Evolutionary conservation across 495 filamentous ascomycete genomes (phyloP), one percentile per base, ranked within the genome.

Genomic region (Lasiosphaeria miniovina): DNA sequence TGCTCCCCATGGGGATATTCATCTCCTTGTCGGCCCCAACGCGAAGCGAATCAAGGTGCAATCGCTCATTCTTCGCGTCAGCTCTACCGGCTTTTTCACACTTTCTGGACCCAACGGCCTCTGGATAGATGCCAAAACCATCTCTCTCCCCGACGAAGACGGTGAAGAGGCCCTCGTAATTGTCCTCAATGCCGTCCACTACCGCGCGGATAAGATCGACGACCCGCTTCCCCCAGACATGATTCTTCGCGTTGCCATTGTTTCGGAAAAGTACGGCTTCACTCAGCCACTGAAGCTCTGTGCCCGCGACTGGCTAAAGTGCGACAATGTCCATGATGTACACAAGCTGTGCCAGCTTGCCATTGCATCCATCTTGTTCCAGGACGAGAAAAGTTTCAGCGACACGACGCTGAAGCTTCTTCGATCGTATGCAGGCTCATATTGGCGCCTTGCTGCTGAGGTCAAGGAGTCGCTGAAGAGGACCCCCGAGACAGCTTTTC

Each of bases 291-390:
- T 49, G 46, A 49, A 49, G n/a, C 46, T 49, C 6, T n/a, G 14
- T 49, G 24, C 24, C 46, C 46, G 46, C 46, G 46, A 49, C 46
- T 49, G 3, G 46, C 46, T 49, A n/a, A 49, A 17, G 46, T 49
- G 46, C 24, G 46, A 49, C 6, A 31, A 31, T 31, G 46, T 49
- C 46, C 6, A n/a, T 8, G 46, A 49, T 31, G 46, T 4, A 8
- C 14, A n/a, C 46, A 31, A 49, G 8, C 15, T 49, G 24, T 49
- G 46, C 14, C 46, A 49, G n/a, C 46, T 49, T 15, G 46, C 3
- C 15, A 10, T 49, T 7, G 46, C 46, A n/a, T n/a, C 46, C 24
- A 15, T n/a, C 46, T 49, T 8, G 9, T 31, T 49, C 14, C 14
- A 31, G 14, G 24, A 49, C 4, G 46, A 49, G 14, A 49, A 7